Evolutionary conservation across 1,139 yeast genomes (phyloP).

Genomic region (Pichia sp.): DNA sequence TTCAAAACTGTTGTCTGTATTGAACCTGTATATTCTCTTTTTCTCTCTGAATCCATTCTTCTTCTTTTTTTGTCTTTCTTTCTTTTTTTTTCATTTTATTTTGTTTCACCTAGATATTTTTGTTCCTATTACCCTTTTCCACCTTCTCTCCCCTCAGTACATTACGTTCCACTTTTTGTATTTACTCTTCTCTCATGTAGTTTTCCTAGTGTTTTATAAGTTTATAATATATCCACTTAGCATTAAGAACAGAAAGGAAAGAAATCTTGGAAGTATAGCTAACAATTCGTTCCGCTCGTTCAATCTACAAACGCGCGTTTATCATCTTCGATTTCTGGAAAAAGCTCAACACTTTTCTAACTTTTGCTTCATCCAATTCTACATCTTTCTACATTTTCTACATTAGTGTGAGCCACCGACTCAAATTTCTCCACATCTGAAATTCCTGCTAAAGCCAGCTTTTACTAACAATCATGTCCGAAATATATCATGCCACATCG

Average conservation of each 20-base stretch:
- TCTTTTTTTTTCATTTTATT: not conserved
- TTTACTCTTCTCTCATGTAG: slow-evolving; percentile 2
- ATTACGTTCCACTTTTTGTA: slow-evolving; percentile 3
- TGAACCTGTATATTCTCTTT: slow-evolving; percentile 1
- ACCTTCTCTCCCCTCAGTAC: not conserved
- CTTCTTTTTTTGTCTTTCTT: not conserved
- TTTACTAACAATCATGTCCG: slow-evolving; percentile 18
- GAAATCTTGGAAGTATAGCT: not conserved
- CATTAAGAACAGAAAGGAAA: not conserved
- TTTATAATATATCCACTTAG: not conserved
- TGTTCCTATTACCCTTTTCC: not conserved
- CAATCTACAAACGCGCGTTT: not conserved
- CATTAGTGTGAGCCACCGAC: not conserved
- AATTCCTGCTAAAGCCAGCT: not conserved
- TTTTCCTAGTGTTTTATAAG: slow-evolving; percentile 1
- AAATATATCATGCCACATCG: slow-evolving; percentile 66
- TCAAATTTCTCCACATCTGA: not conserved
- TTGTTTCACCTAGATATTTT: not conserved
- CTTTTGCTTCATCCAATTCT: not conserved
- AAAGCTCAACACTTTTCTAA: slow-evolving; percentile 7
- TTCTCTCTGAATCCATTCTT: not conserved
- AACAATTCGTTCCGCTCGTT: slow-evolving; percentile 9
- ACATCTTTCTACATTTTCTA: not conserved
- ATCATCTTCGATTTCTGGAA: not conserved
- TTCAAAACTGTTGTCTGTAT: not conserved